Percentiles rank a stretch among this genome's conserved stretches.
Conservation (phyloP, 2,329 filamentous ascomycete genomes). For the Geosmithia putterillii region DNA sequence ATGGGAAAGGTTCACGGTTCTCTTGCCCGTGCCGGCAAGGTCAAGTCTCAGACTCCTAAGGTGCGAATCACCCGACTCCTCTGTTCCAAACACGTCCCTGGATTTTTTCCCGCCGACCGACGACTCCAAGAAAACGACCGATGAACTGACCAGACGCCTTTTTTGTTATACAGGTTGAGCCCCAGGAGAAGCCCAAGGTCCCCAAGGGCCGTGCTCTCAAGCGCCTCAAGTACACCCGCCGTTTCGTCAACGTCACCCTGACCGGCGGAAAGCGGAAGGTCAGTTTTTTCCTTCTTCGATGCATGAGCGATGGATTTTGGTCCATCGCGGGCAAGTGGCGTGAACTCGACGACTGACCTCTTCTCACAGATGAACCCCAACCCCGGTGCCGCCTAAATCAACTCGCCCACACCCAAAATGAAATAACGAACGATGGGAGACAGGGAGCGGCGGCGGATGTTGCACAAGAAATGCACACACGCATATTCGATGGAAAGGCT, state of each 20-base stretch:
- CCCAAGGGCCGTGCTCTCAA: conserved; percentile 98
- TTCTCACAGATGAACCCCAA: conserved; percentile 69
- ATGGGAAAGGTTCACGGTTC: conserved; percentile 94
- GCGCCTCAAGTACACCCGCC: conserved; percentile 90
- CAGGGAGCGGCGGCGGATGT: conserved; percentile 9
- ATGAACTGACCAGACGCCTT: conserved; percentile 12
- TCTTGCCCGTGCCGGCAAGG: conserved; percentile 87
- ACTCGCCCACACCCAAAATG: background rate
- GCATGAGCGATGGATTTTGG: background rate
- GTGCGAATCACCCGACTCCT: conserved; percentile 35
- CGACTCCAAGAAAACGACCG: background rate
- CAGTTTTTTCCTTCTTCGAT: background rate
- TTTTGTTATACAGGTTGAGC: conserved; percentile 53
- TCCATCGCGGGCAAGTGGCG: too few relatives aligned
- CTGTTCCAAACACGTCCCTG: background rate
- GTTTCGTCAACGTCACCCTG: conserved; percentile 96
- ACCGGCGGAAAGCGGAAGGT: conserved; percentile 99
- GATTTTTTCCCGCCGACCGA: background rate
- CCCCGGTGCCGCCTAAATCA: conserved; percentile 50
- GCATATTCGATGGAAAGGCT: conserved; percentile 14
- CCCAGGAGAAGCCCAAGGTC: conserved; percentile 90
- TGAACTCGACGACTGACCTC: too few relatives aligned
- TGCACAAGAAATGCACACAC: conserved; percentile 9
- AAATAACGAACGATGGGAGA: conserved; percentile 9
- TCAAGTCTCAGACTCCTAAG: conserved; percentile 94